Percentiles rank a stretch among this genome's conserved stretches.
Conservation (phyloP, 2,329 filamentous ascomycete species). For the Tolypocladium amazonense region DNA sequence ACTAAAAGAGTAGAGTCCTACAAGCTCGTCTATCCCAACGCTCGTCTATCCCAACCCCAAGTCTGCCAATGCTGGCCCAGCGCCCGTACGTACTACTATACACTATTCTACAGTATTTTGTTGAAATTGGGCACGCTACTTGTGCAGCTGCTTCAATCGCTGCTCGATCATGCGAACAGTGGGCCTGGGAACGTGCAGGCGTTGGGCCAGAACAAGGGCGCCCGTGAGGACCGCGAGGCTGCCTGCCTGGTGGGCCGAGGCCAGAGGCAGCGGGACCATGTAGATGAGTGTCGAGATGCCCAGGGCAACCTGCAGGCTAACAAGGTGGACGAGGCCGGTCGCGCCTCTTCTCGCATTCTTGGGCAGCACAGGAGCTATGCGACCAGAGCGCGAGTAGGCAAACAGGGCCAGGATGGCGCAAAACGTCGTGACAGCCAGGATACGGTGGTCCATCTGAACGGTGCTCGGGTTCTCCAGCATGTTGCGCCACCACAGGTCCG, state of each 20-base stretch:
- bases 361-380: constrained; percentile 48
- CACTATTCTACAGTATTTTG: background rate
- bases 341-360: constrained; percentile 56
- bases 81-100: background rate
- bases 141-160: constrained; percentile 25
- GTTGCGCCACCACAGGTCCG: constrained; percentile 93
- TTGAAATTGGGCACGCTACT: background rate
- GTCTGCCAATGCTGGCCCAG: background rate
- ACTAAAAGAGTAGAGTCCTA: background rate
- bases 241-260: constrained; percentile 87
- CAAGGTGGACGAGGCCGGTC: constrained; percentile 72
- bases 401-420: constrained; percentile 69
- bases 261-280: constrained; percentile 80
- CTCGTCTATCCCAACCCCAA: background rate
- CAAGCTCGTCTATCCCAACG: background rate
- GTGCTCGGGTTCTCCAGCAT: constrained; percentile 93
- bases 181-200: constrained; percentile 62
- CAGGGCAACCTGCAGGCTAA: constrained; percentile 68
- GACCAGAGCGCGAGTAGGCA: constrained; percentile 64
- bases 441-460: constrained; percentile 91
- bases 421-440: constrained; percentile 84
- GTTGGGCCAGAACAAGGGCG: constrained; percentile 66
- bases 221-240: constrained; percentile 77
- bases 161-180: constrained; percentile 50
- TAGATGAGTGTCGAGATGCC: constrained; percentile 90